Evolutionary conservation across 768 basidiomycete genomes (phyloP), one percentile per base, ranked within the genome.

Genomic region (Agaricus subrufescens): DNA sequence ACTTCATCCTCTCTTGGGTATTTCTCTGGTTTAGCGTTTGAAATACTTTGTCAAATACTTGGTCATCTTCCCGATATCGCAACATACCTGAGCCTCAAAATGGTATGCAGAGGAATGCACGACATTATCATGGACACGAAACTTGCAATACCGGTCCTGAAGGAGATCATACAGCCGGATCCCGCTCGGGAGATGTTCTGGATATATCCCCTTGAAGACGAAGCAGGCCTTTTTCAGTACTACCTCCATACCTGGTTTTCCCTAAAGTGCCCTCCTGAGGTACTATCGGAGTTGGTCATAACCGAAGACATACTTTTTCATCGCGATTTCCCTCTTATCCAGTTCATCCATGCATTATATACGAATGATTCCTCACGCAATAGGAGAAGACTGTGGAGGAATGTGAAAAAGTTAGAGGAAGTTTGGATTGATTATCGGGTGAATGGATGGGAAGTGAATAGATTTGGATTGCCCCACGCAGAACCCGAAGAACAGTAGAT

Each of bases 391-490:
- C 29, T 48, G 4, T 56, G 54, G 54, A 56, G 42, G 10, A 50
- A 42, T 44, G 19, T 37, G 25, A 49, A 56, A 27, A n/a, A 29
- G 25, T 30, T 56, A n/a, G 39, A 43, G 27, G 54, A 31, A 7
- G 54, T 55, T 5, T 55, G 54, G 47, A 38, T 31, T 10, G 54
- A 48, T 47, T 55, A 48, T 55, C 46, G 54, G 6, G 12, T 14
- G 12, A 54, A 54, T 26, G 54, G 47, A 11, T 55, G 54, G 54
- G 34, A 42, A n/a, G 47, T 55, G 9, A 48, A 55, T 49, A 46
- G 47, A 3, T 55, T 55, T 54, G 53, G 53, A 34, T 31, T 39
- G 27, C 45, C 45, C 3, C 47, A 54, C 15, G 45, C 53, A 19
- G 40, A 29, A 11, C 12, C 9, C 25, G 2, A 44, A 19, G n/a